Evolutionary conservation across 331 rosid genomes (phyloP).

Genomic region (Saraca asoca): DNA sequence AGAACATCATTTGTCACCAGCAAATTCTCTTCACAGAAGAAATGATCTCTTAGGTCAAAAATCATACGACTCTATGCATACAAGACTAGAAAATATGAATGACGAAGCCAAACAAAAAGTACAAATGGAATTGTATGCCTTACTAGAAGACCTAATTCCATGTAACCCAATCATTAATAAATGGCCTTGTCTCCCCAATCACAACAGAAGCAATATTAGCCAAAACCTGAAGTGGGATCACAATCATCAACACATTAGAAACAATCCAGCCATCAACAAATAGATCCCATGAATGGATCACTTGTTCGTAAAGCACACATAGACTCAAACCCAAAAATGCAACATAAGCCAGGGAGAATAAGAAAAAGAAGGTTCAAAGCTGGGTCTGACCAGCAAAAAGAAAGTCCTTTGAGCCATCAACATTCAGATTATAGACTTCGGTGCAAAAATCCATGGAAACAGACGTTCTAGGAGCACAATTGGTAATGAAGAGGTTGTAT

Average conservation of each 20-base stretch:
- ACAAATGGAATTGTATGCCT: conserved; percentile 18
- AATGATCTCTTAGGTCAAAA: conserved; percentile 12
- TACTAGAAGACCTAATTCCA: no score
- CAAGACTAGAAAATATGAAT: conserved; percentile 16
- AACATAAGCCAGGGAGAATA: conserved; percentile 54
- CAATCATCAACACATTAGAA: no score
- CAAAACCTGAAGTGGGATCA: no score
- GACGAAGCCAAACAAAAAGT: conserved; percentile 23
- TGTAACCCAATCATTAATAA: no score
- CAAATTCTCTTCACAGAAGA: conserved; percentile 62
- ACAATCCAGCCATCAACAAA: conserved; percentile 60
- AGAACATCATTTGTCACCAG: conserved; percentile 73
- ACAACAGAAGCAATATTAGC: no score
- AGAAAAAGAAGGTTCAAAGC: conserved; percentile 60
- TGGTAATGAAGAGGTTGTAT: conserved; percentile 83
- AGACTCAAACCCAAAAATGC: conserved; percentile 60
- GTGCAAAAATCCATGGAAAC: conserved; percentile 76
- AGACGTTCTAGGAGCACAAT: conserved; percentile 68
- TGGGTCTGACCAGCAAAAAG: conserved; percentile 90
- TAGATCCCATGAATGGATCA: conserved; percentile 74
- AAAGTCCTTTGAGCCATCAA: conserved; percentile 57
- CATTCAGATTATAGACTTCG: no score
- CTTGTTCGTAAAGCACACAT: conserved; percentile 46
- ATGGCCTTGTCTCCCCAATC: no score
- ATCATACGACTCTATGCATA: conserved; percentile 20